phyloP scores from a whole-genome alignment of 345 rosid genomes.

The Abelmoschus esculentus region DNA sequence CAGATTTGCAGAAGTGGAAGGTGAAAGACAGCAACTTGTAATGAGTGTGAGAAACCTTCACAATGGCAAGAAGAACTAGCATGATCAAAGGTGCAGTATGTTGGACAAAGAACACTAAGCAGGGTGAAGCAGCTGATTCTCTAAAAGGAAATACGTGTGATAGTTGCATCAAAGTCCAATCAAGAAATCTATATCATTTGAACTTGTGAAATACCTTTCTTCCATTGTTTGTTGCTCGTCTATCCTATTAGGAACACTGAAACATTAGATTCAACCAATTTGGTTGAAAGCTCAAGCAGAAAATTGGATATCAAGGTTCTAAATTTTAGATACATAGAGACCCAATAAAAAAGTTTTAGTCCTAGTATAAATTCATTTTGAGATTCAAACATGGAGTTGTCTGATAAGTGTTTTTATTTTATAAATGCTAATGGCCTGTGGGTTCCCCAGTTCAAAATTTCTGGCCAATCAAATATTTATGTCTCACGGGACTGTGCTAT shows the following conservation, averaged over 20 bases:
- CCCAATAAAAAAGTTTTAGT: neutral
- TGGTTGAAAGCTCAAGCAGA: neutral
- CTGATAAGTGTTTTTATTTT: neutral
- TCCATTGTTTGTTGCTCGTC: neutral
- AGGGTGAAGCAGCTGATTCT: slow-evolving; percentile 13
- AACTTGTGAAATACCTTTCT: neutral
- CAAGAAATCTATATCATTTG: neutral
- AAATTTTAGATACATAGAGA: neutral
- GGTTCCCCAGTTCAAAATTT: slow-evolving; percentile 4
- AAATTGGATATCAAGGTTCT: slow-evolving; percentile 1
- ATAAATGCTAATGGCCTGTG: neutral
- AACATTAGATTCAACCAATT: neutral
- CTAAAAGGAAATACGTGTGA: slow-evolving; percentile 7
- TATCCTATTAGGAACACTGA: neutral
- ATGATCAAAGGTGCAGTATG: slow-evolving; percentile 6
- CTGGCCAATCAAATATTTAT: neutral
- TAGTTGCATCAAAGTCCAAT: slow-evolving; percentile 4
- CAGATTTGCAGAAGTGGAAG: slow-evolving; percentile 89
- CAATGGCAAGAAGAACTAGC: slow-evolving; percentile 58
- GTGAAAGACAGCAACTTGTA: slow-evolving; percentile 87
- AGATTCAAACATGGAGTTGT: neutral
- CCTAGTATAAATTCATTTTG: neutral
- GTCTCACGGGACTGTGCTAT: neutral
- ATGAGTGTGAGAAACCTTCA: slow-evolving; percentile 73
- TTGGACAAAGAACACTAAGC: slow-evolving; percentile 1